A percentile compares a stretch with the other conserved stretches of the same genome.
phyloP scores from a whole-genome alignment of 371 early-diverging fungal species.

The Apophysomyces trapeziformis region DNA sequence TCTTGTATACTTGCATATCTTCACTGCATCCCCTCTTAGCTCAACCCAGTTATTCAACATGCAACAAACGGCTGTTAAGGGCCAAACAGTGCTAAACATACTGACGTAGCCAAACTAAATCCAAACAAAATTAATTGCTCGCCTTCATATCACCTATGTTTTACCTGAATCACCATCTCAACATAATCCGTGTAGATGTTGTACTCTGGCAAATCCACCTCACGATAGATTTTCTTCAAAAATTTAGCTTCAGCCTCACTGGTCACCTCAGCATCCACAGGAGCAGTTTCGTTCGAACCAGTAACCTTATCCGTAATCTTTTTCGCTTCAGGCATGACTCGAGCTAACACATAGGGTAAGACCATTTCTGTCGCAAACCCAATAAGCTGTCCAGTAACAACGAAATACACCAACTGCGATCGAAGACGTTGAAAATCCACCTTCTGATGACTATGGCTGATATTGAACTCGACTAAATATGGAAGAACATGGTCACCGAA shows the following conservation, averaged over 20 bases:
- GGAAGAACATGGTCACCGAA: conserved; percentile 59
- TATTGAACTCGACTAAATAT: conserved; percentile 41
- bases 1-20: conserved; percentile 79
- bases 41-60: conserved; percentile 90
- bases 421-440: conserved; percentile 69
- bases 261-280: neutral
- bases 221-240: conserved; percentile 51
- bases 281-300: conserved; percentile 13
- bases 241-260: conserved; percentile 31
- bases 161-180: conserved; percentile 88
- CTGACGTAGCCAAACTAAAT: conserved; percentile 83
- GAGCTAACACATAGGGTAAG: conserved; percentile 67
- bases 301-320: conserved; percentile 34
- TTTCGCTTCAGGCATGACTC: conserved; percentile 44
- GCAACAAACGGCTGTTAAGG: conserved; percentile 78
- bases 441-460: conserved; percentile 49
- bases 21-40: conserved; percentile 86
- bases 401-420: conserved; percentile 74
- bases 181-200: conserved; percentile 88
- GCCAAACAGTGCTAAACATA: conserved; percentile 87
- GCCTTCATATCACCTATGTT: neutral
- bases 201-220: conserved; percentile 73
- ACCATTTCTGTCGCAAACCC: conserved; percentile 76
- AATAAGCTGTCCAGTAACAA: conserved; percentile 83
- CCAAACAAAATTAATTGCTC: neutral